Evolutionary conservation across 345 rosid genomes (phyloP).

Genomic region (Eutrema heterophyllum): DNA sequence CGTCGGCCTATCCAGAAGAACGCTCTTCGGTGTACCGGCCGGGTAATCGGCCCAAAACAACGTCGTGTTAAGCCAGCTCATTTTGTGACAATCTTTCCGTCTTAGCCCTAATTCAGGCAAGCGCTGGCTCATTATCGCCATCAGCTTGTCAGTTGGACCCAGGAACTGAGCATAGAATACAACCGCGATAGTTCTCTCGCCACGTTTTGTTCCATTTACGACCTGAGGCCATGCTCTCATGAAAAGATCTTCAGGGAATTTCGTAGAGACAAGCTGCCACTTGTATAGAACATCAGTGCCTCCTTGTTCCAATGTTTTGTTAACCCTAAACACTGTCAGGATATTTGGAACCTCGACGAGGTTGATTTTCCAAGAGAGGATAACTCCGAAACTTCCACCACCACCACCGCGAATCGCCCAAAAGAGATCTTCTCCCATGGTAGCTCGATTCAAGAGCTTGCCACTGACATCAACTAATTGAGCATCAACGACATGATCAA

Average conservation of each 20-base stretch:
- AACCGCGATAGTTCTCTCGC: constrained; percentile 30
- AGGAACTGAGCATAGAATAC: constrained; percentile 36
- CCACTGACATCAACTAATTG: constrained; percentile 43
- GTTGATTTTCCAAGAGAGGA: constrained; percentile 45
- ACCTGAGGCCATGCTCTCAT: constrained; percentile 29
- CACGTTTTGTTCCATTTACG: constrained; percentile 6
- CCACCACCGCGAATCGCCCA: constrained; percentile 69
- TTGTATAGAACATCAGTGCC: constrained; percentile 26
- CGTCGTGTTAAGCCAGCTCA: constrained; percentile 37
- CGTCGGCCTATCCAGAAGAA: constrained; percentile 31
- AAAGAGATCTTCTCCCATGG: constrained; percentile 55
- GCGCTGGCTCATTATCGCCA: constrained; percentile 5
- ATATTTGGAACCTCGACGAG: constrained; percentile 44
- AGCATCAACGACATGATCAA: constrained; percentile 50
- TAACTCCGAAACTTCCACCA: constrained; percentile 50
- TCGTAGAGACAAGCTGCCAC: constrained; percentile 37
- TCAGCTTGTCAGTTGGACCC: constrained; percentile 26
- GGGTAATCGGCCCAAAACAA: constrained; percentile 34
- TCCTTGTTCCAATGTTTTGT: constrained; percentile 27
- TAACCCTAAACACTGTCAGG: constrained; percentile 35
- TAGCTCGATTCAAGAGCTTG: constrained; percentile 35
- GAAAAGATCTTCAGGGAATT: constrained; percentile 27
- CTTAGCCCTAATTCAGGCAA: constrained; percentile 40
- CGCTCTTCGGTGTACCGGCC: constrained; percentile 17
- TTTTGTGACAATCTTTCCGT: constrained; percentile 36